A percentile compares a stretch with the other conserved stretches of the same genome.
phyloP scores from a whole-genome alignment of 441 rosid species.

The Gossypium schwendimanii region DNA sequence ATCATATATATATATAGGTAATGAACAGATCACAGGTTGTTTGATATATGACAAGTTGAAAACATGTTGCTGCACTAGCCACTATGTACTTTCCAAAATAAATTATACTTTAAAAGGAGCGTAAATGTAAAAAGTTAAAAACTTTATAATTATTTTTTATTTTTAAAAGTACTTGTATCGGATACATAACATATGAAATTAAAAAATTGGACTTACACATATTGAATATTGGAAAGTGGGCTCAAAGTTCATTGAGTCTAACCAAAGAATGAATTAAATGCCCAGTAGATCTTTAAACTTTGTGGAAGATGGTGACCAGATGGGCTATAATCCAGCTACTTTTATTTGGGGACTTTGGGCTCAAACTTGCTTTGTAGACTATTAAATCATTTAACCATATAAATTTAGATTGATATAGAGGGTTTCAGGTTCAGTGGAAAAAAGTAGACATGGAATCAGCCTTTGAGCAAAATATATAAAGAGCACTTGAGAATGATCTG shows the following conservation, averaged over 20 bases:
- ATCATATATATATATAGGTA: neutral
- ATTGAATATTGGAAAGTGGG: neutral
- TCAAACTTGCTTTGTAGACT: neutral
- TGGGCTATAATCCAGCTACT: neutral
- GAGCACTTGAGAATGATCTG: neutral
- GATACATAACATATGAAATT: no score
- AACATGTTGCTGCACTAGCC: neutral
- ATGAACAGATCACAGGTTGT: conserved; percentile 1
- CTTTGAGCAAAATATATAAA: neutral
- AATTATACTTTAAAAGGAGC: neutral
- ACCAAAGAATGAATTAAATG: neutral
- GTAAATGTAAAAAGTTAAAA: neutral
- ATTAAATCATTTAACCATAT: neutral
- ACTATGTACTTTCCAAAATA: neutral
- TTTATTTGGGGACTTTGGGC: neutral
- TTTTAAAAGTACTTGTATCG: neutral
- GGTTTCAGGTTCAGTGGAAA: neutral
- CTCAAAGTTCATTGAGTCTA: neutral
- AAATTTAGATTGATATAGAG: neutral
- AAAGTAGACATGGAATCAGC: neutral
- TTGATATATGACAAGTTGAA: neutral
- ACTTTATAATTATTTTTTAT: neutral
- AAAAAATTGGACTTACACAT: no score
- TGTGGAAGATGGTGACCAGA: neutral
- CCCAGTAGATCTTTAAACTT: neutral